Conservation (phyloP, 441 rosid species). For the Gossypium gossypioides region DNA sequence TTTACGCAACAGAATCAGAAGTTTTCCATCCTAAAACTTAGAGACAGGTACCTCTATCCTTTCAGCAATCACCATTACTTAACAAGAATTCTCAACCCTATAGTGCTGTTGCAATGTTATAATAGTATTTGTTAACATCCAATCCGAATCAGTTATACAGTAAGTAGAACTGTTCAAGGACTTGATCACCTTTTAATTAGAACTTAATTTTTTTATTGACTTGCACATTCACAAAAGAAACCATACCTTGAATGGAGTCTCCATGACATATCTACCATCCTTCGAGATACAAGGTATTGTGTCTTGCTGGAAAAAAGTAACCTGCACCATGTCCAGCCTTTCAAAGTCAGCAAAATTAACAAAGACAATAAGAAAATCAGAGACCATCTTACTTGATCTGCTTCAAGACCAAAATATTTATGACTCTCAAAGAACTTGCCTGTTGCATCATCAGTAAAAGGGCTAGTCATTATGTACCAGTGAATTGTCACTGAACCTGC, state of each 20-base stretch:
- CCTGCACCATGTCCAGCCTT: slow-evolving; percentile 33
- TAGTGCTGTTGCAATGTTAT: not conserved
- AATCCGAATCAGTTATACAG: not conserved
- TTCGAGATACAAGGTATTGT: slow-evolving; percentile 80
- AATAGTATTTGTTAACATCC: not conserved
- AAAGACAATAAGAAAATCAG: not conserved
- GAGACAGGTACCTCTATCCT: not conserved
- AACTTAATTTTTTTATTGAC: not conserved
- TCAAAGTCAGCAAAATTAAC: slow-evolving; percentile 12
- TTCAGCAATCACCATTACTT: not conserved
- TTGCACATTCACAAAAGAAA: slow-evolving; percentile 4
- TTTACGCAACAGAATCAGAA: not conserved
- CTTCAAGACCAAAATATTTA: slow-evolving; percentile 83
- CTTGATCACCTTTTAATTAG: not conserved
- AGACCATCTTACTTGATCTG: slow-evolving; percentile 59
- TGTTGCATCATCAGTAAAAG: slow-evolving; percentile 81
- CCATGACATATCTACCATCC: slow-evolving; percentile 93
- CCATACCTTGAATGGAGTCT: slow-evolving; percentile 78
- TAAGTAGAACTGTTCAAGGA: not conserved
- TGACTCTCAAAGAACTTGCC: slow-evolving; percentile 67
- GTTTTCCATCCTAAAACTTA: not conserved
- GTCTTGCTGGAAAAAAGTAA: slow-evolving; percentile 95
- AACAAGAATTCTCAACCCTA: not conserved
- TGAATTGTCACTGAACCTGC: slow-evolving; percentile 59
- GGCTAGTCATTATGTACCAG: slow-evolving; percentile 99